Evolutionary conservation across 1,284 basidiomycete genomes (phyloP), one percentile per base, ranked within the genome.

Genomic region (Ustilago tritici): DNA sequence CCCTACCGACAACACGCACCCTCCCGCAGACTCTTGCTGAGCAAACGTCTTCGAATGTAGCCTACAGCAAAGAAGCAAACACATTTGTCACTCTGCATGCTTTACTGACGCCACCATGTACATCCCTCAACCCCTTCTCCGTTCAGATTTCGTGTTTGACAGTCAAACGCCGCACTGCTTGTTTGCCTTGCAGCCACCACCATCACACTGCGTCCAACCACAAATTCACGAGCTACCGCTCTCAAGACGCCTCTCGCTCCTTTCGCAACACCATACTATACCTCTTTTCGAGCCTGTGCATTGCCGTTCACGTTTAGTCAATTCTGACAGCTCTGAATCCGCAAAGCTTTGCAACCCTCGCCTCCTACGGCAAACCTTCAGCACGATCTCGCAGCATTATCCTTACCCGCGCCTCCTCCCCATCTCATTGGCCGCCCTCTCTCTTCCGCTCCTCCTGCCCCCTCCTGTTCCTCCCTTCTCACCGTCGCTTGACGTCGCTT

Each of bases 101-200:
- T 15, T 14, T 6, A 14, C 15, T 41, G 9, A 41, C 14, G 40
- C 40, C 40, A 19, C 19, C 0, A 49, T 49, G 46, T 19, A 19
- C 46, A 8, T 10, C 46, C 23, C 23, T 17, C 46, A 49, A 4
- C 14, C 7, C 17, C 10, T 6, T 7, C 46, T 19, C 46, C 46
- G 23, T 23, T 49, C 19, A 49, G 46, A 49, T 49, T 19, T 49
- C n/a, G 46, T 49, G n/a, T 23, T 49, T 23, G 46, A 49, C 46
- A 49, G 46, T 14, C 23, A 8, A 31, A 23, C 46, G 46, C 46
- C 46, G 46, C 28, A 49, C 46, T 23, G 46, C 46, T 19, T 9
- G 23, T 8, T 4, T 49, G 46, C 46, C 23, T 49, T 7, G 46
- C 46, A 19, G 9, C 46, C 46, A 49, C 46, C 46, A 49, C 14